A percentile compares a stretch with the other conserved stretches of the same genome.
Conservation (phyloP, 2,329 filamentous ascomycete species). For the Tetracladium maxilliforme region DNA sequence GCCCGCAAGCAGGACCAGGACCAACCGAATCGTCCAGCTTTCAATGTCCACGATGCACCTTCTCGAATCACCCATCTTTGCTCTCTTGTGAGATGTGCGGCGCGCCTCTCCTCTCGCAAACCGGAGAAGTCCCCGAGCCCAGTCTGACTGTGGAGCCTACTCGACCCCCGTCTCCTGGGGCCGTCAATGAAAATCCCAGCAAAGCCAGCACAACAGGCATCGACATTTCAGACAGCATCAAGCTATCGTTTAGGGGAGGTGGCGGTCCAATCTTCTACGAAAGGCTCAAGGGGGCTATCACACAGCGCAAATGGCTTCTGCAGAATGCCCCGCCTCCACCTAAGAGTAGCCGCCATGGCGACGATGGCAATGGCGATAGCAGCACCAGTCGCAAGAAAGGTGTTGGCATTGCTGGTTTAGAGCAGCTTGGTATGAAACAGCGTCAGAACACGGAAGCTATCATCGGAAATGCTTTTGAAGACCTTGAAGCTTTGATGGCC, state of each 20-base stretch:
- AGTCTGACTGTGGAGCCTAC: too few species aligned
- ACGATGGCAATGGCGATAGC: constrained; percentile 18
- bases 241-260: constrained; percentile 79
- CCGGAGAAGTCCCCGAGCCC: too few species aligned
- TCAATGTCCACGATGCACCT: constrained; percentile 79
- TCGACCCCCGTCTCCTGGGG: too few species aligned
- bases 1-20: constrained; percentile 1
- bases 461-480: constrained; percentile 89
- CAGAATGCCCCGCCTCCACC: constrained; percentile 82
- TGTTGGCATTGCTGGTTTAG: constrained; percentile 83
- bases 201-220: constrained; percentile 19
- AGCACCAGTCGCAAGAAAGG: constrained; percentile 34
- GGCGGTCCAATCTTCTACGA: constrained; percentile 87
- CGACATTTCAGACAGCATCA: constrained; percentile 62
- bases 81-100: constrained; percentile 84
- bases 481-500: constrained; percentile 91
- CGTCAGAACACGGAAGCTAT: constrained; percentile 87
- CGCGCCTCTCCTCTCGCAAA: constrained; percentile 49
- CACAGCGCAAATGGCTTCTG: constrained; percentile 90
- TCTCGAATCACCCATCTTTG: constrained; percentile 81
- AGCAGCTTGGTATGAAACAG: constrained; percentile 69
- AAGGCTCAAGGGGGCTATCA: constrained; percentile 70
- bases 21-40: constrained; percentile 26
- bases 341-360: constrained; percentile 28
- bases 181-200: too few species aligned